phyloP scores from a whole-genome alignment of 495 filamentous ascomycete genomes.

The Penicillium cinerascens region DNA sequence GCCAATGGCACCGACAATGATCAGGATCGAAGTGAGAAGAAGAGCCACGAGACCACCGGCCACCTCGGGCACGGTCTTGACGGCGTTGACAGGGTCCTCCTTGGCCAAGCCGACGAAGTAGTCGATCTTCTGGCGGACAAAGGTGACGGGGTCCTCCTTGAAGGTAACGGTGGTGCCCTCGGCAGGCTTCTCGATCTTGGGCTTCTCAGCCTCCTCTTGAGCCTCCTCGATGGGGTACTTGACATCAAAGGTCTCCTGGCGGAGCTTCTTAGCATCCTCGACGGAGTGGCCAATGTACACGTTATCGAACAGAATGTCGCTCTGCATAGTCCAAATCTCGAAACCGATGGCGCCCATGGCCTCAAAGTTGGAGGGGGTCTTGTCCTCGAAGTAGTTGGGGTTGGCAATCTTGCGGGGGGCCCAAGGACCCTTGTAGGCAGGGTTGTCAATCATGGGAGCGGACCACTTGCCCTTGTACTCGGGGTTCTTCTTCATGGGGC shows the following conservation, averaged over 20 bases:
- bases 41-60: constrained; percentile 73
- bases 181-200: constrained; percentile 65
- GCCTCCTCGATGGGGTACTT: constrained; percentile 84
- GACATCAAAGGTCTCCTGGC: constrained; percentile 87
- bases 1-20: constrained; percentile 58
- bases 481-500: constrained; percentile 92
- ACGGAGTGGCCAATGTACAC: constrained; percentile 99
- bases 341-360: constrained; percentile 98
- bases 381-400: constrained; percentile 97
- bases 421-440: constrained; percentile 96
- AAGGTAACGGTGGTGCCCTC: constrained; percentile 79
- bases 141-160: constrained; percentile 85
- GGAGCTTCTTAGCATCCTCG: constrained; percentile 86
- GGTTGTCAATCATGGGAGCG: constrained; percentile 93
- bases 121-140: constrained; percentile 88
- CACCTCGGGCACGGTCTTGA: constrained; percentile 89
- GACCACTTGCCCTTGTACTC: constrained; percentile 99
- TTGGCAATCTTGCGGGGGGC: constrained; percentile 93
- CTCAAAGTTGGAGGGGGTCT: constrained; percentile 93
- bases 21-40: constrained; percentile 61
- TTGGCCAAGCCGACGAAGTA: constrained; percentile 82
- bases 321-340: constrained; percentile 99
- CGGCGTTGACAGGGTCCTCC: constrained; percentile 82
- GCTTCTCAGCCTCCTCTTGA: constrained; percentile 77
- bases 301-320: constrained; percentile 98